Conservation (phyloP, 192 early-diverging fungal species). For the Chytriomyces hyalinus region DNA sequence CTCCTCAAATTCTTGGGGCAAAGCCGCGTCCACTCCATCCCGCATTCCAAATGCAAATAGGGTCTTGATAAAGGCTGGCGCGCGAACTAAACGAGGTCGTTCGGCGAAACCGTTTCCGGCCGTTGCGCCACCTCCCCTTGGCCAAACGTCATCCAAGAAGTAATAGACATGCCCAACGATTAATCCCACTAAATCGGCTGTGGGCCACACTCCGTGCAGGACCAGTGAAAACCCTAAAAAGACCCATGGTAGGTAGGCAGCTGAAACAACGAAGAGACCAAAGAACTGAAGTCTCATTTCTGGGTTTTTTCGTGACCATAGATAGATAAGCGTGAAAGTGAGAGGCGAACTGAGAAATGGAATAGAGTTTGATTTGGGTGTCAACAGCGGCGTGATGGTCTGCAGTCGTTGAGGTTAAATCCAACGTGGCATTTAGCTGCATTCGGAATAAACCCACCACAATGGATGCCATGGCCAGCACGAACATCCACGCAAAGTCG, state of each 20-base stretch:
- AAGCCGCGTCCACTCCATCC: neutral
- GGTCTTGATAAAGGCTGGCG: slow-evolving; percentile 30
- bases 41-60: slow-evolving; percentile 1
- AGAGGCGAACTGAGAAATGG: slow-evolving; percentile 85
- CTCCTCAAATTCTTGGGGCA: slow-evolving; percentile 1
- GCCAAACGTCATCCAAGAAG: slow-evolving; percentile 95
- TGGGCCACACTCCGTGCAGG: slow-evolving; percentile 78
- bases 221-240: slow-evolving; percentile 85
- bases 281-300: slow-evolving; percentile 85
- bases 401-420: slow-evolving; percentile 7
- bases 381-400: slow-evolving; percentile 45
- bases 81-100: slow-evolving; percentile 34
- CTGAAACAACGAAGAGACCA: slow-evolving; percentile 88
- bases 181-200: slow-evolving; percentile 82
- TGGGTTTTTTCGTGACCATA: slow-evolving; percentile 98
- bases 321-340: slow-evolving; percentile 85
- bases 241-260: slow-evolving; percentile 92
- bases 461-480: slow-evolving; percentile 64
- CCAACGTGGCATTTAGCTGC: neutral
- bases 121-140: slow-evolving; percentile 43
- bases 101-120: slow-evolving; percentile 5
- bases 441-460: slow-evolving; percentile 51
- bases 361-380: slow-evolving; percentile 48
- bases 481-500: slow-evolving; percentile 91
- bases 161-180: slow-evolving; percentile 92